Evolutionary conservation across 2,329 filamentous ascomycete genomes (phyloP).

Genomic region (Exophiala bonariae): DNA sequence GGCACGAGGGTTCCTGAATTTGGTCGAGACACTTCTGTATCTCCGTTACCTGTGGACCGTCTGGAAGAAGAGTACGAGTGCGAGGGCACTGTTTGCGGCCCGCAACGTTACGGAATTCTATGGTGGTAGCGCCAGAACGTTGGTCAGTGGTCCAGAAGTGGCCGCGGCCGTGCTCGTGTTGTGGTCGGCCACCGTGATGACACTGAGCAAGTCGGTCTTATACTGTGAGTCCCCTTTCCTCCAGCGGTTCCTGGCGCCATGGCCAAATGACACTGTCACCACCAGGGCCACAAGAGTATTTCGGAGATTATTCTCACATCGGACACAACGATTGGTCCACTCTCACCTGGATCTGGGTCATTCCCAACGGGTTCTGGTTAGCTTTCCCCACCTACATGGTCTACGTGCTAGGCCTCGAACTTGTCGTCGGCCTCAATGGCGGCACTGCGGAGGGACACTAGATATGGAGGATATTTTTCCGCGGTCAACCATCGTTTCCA

Average conservation of each 20-base stretch:
- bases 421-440: too few relatives aligned
- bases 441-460: slow-evolving; percentile 17
- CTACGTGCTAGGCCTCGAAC: slow-evolving; percentile 60
- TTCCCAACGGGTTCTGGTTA: slow-evolving; percentile 68
- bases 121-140: neutral
- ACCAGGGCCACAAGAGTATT: slow-evolving; percentile 60
- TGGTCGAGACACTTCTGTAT: slow-evolving; percentile 67
- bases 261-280: neutral
- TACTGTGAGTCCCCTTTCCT: slow-evolving; percentile 54
- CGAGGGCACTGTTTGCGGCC: slow-evolving; percentile 1
- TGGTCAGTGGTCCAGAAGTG: slow-evolving; percentile 37
- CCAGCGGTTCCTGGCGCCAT: neutral
- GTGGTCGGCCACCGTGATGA: slow-evolving; percentile 61
- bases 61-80: slow-evolving; percentile 26
- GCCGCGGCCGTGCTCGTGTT: slow-evolving; percentile 58
- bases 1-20: slow-evolving; percentile 70
- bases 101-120: neutral
- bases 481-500: too few relatives aligned
- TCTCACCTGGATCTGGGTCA: slow-evolving; percentile 60
- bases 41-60: slow-evolving; percentile 60
- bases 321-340: slow-evolving; percentile 59
- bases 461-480: slow-evolving; percentile 10
- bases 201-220: slow-evolving; percentile 65
- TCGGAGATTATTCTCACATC: slow-evolving; percentile 60
- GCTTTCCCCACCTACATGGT: slow-evolving; percentile 63